Base-by-base conservation (phyloP, 2,329 filamentous ascomycete species). In the Diplodia seriata region DNA sequence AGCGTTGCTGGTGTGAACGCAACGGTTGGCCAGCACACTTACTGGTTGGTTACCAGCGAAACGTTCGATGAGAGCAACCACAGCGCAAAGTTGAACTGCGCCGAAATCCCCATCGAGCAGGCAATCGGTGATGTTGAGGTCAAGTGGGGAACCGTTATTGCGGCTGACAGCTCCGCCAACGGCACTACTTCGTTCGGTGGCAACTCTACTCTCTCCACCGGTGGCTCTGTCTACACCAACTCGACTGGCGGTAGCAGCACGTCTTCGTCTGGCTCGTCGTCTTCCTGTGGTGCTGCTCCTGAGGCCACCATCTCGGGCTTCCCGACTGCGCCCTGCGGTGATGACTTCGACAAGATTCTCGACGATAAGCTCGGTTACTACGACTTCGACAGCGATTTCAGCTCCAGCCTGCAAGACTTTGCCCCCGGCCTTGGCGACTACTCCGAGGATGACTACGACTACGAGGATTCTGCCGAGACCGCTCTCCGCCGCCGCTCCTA, bases 331-430 rank as follows among this genome's bases (percentile, higher is more conserved):
- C 33, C 55, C 18, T 57, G 55, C 8, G 55, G 55, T 26, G 55
- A 57, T 43, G 55, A 36, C 36, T 57, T 57, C n/a, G 55, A 57
- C 36, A 57, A 57, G 36, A 8, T 36, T 57, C 55, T 57, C 9
- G 55, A 57, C 14, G 55, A 57, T 36, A 57, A 23, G 55, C 55
- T 57, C 12, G 55, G 55, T n/a, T 57, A 57, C 55, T 57, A 57
- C 55, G 55, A 57, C 15, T 57, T 57, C 55, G n/a, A 36, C 20
- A 23, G 55, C 38, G 55, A 57, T 9, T 57, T 57, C 55, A 59
- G 36, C 9, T 23, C 23, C 23, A 59, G 36, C 26, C 38, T 59
- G 20, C 36, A 59, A 18, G 56, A 59, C 33, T 26, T 59, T 40
- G 38, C 38, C 1, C 56, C 56, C 14, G 56, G 56, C 23, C 56